phyloP scores from a whole-genome alignment of 768 basidiomycete genomes.

The Boletus edulis region DNA sequence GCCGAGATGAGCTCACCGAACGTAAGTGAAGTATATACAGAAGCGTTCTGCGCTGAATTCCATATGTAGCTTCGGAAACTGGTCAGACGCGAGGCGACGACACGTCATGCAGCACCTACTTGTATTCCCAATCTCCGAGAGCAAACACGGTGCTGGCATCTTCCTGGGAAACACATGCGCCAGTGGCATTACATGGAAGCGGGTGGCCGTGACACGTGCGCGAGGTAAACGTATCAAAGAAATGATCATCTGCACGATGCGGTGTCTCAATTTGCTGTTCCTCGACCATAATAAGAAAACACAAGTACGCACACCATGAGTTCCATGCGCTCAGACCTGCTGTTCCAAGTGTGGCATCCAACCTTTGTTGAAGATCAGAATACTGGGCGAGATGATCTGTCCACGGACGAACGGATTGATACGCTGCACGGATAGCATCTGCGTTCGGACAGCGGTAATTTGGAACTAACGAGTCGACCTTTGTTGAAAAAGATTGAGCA shows the following conservation, averaged over 20 bases:
- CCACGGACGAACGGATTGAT: slow-evolving; percentile 46
- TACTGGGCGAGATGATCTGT: slow-evolving; percentile 41
- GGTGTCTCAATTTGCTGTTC: not conserved
- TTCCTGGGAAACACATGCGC: slow-evolving; percentile 39
- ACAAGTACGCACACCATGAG: slow-evolving; percentile 42
- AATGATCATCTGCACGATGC: slow-evolving; percentile 35
- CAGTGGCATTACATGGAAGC: slow-evolving; percentile 43
- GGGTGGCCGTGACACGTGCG: slow-evolving; percentile 41
- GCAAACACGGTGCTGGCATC: slow-evolving; percentile 53
- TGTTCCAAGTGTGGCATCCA: slow-evolving; percentile 41
- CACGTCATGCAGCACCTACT: slow-evolving; percentile 26
- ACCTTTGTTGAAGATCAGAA: slow-evolving; percentile 34
- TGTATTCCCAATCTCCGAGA: slow-evolving; percentile 62
- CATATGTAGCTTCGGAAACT: slow-evolving; percentile 42
- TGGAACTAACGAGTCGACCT: slow-evolving; percentile 51
- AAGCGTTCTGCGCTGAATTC: slow-evolving; percentile 44
- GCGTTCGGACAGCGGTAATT: slow-evolving; percentile 44
- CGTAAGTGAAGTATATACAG: slow-evolving; percentile 41
- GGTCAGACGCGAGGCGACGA: not conserved
- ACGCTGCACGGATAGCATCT: slow-evolving; percentile 36
- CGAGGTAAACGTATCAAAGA: slow-evolving; percentile 51
- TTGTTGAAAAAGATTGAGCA: not conserved
- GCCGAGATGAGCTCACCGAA: slow-evolving; percentile 33
- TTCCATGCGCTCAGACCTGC: slow-evolving; percentile 39
- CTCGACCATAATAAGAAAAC: not conserved